Percentiles rank a stretch among this genome's conserved stretches.
Conservation (phyloP, 306 rosid species). For the Prunus padus region DNA sequence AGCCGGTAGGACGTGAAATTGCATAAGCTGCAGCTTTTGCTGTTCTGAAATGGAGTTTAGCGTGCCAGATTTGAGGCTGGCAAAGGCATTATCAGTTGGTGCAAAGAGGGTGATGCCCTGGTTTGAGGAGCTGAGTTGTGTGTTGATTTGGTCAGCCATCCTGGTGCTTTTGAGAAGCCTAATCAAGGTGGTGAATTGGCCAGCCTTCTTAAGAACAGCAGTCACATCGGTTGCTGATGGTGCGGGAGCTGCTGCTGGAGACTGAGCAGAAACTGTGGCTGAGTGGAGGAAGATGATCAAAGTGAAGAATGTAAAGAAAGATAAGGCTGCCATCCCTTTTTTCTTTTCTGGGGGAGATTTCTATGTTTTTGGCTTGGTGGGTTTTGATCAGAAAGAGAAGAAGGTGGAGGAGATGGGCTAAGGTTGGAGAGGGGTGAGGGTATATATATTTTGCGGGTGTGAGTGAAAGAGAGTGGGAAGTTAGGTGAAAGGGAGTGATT, state of each 20-base stretch:
- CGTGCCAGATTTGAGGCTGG: constrained; percentile 60
- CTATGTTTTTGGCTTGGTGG: neutral
- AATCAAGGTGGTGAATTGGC: constrained; percentile 80
- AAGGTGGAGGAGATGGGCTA: constrained; percentile 19
- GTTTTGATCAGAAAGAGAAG: neutral
- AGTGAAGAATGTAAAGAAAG: constrained; percentile 12
- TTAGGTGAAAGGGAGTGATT: constrained; percentile 57
- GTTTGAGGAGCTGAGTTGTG: constrained; percentile 74
- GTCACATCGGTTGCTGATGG: constrained; percentile 71
- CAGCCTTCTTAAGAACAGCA: constrained; percentile 70
- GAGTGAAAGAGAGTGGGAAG: constrained; percentile 14
- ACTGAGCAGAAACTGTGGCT: constrained; percentile 34
- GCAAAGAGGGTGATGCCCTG: constrained; percentile 92
- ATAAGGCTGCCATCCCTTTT: constrained; percentile 11
- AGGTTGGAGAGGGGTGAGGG: constrained; percentile 14
- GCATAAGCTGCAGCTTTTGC: constrained; percentile 66
- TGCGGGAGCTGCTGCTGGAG: constrained; percentile 49
- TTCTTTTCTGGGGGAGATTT: neutral
- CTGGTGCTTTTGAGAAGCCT: constrained; percentile 64
- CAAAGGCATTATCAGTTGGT: constrained; percentile 80
- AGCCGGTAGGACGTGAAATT: constrained; percentile 68
- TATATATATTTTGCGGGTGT: constrained; percentile 16
- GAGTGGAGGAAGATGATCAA: constrained; percentile 1
- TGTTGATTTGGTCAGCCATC: constrained; percentile 60
- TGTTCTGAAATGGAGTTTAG: constrained; percentile 67